Evolutionary conservation across 2,329 filamentous ascomycete species (phyloP), one percentile per base, ranked within the genome.

Genomic region (Pseudogymnoascus sp.): DNA sequence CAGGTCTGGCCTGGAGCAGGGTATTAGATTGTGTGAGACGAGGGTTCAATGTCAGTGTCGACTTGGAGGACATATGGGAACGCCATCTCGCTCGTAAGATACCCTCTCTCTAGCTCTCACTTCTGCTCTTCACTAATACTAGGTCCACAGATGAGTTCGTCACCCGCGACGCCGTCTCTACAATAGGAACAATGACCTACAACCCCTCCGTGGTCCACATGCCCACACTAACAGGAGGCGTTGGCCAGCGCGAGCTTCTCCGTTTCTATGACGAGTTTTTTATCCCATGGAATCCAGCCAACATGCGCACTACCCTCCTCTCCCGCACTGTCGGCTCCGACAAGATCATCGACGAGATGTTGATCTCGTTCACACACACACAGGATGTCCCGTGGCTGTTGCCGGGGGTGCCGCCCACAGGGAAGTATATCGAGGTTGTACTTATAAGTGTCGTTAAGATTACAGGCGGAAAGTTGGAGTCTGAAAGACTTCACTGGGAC

Each of bases 401-500:
- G 0, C 84, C 85, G 0, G 82, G 82, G 0, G 76, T 87, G 0
- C 81, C 82, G 2, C 79, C 84, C 0, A 88, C 85, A 0, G 75
- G 78, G 35, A 77, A 76, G 60, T 75, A 77, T 3, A 78, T 86
- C 10, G 77, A 82, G 40, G 77, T 89, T 10, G 82, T 86, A 0
- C 80, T 88, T 59, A 35, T 64, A 0, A 81, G 81, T 1, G 78
- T 89, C 1, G 85, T 89, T 0, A 84, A 84, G 33, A 78, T 89
- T 60, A 78, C 86, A 0, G 86, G 86, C 0, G 85, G 87, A 62
- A 78, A 83, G 1, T 72, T 89, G 0, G 86, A 83, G 64, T 84
- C 88, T 63, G 86, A 89, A 69, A 86, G 88, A 65, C 85, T 89
- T 11, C 79, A 81, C 8, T 89, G 86, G 86, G 86, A 89, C 63